These are phyloP conservation scores for Coffea eugenioides DNA, from an alignment of 257 asterid genomes.

Conservation along the genomic window DNA sequence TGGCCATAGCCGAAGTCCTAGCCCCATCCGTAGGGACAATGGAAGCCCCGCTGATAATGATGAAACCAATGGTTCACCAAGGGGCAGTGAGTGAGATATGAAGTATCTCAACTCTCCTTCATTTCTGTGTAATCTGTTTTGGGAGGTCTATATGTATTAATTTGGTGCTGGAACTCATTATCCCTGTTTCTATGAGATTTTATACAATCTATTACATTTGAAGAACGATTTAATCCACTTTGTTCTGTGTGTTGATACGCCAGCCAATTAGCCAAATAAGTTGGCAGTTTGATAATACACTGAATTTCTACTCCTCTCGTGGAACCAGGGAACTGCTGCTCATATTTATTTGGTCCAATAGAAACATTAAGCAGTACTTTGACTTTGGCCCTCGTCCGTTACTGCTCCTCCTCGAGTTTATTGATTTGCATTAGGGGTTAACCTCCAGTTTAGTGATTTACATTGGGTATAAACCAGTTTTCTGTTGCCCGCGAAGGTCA, in stretches of 20 bases:
- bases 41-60: slow-evolving; percentile 38
- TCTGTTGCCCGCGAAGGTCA: background rate
- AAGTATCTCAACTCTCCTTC: background rate
- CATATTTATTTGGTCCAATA: background rate
- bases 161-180: background rate
- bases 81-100: slow-evolving; percentile 41
- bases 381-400: background rate
- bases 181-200: background rate
- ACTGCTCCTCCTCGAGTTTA: background rate
- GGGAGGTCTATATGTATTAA: background rate
- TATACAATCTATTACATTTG: background rate
- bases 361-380: background rate
- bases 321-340: background rate
- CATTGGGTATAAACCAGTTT: too few relatives aligned
- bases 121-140: slow-evolving; percentile 6
- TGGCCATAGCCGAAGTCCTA: slow-evolving; percentile 35
- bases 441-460: too few relatives aligned
- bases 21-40: slow-evolving; percentile 35
- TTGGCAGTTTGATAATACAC: background rate
- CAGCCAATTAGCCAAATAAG: background rate
- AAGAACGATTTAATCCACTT: background rate
- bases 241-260: background rate
- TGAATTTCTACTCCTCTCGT: background rate
- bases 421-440: too few relatives aligned
- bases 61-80: slow-evolving; percentile 40